These are phyloP conservation scores for Teunomyces funiuensis DNA, from an alignment of 805 yeast genomes.

Conservation along the genomic window DNA sequence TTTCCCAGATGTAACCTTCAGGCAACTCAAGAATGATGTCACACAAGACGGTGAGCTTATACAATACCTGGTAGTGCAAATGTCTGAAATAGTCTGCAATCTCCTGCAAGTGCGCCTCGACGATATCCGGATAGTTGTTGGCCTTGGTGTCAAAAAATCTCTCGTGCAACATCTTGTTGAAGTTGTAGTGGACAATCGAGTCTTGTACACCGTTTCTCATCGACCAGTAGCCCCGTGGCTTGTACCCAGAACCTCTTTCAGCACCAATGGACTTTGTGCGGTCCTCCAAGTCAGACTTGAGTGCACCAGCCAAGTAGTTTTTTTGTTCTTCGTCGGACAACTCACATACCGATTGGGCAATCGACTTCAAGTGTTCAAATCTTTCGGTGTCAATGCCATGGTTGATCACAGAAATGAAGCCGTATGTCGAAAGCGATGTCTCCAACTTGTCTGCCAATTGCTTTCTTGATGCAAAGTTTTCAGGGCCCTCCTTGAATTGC, in stretches of 20 bases:
- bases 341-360: conserved; percentile 43
- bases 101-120: conserved; percentile 22
- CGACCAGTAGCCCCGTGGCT: conserved; percentile 32
- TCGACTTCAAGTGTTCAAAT: conserved; percentile 34
- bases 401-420: conserved; percentile 43
- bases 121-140: conserved; percentile 26
- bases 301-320: conserved; percentile 41
- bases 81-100: conserved; percentile 23
- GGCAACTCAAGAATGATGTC: conserved; percentile 28
- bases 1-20: conserved; percentile 28
- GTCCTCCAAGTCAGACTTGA: conserved; percentile 28
- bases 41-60: conserved; percentile 24
- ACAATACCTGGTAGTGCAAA: conserved; percentile 21
- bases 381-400: conserved; percentile 38
- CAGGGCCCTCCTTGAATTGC: conserved; percentile 35
- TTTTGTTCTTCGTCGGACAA: conserved; percentile 41
- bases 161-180: conserved; percentile 25
- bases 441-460: conserved; percentile 40
- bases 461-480: conserved; percentile 26
- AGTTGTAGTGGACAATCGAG: conserved; percentile 28
- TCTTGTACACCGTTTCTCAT: conserved; percentile 30
- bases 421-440: conserved; percentile 40
- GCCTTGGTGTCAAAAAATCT: conserved; percentile 17
- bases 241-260: conserved; percentile 30
- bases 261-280: conserved; percentile 26